phyloP scores from a whole-genome alignment of 345 rosid genomes.

The Camelina hispida region DNA sequence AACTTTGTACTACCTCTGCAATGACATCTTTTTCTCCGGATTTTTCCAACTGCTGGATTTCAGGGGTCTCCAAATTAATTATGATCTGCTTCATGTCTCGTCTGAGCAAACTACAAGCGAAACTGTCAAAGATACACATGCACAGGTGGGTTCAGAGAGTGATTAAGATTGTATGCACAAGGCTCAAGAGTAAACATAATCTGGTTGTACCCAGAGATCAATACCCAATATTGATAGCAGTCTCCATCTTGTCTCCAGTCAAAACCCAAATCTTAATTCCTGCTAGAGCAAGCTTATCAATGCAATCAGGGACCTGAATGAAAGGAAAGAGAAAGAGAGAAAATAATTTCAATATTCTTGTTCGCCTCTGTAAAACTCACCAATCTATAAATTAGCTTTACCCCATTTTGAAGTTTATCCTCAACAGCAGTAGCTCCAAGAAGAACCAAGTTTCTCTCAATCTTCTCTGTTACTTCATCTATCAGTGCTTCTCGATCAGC shows the following conservation, averaged over 20 bases:
- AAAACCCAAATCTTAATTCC: conserved; percentile 98
- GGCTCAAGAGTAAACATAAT: conserved; percentile 3
- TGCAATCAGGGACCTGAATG: conserved; percentile 88
- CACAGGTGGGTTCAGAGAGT: conserved; percentile 43
- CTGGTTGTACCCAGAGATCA: conserved; percentile 15
- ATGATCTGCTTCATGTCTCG: conserved; percentile 96
- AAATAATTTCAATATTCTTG: conserved; percentile 9
- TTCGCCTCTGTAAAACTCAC: conserved; percentile 2
- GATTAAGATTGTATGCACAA: conserved; percentile 15
- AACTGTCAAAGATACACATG: conserved; percentile 60
- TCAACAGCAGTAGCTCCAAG: conserved; percentile 99
- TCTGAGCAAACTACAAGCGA: conserved; percentile 92
- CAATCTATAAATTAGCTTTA: conserved; percentile 42
- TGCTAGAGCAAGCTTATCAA: conserved; percentile 98
- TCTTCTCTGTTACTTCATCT: conserved; percentile 67
- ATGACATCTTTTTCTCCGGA: conserved; percentile 65
- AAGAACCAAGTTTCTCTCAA: conserved; percentile 85
- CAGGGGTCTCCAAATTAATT: conserved; percentile 75
- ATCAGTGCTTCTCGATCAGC: conserved; percentile 74
- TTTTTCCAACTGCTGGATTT: conserved; percentile 73
- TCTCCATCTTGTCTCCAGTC: conserved; percentile 99
- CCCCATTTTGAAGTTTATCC: conserved; percentile 98
- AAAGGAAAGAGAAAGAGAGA: conserved; percentile 21
- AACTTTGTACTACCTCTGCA: conserved; percentile 55
- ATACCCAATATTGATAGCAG: conserved; percentile 98